These are phyloP conservation scores for Auricularia cornea DNA, from an alignment of 768 basidiomycete genomes.

Conservation along the genomic window DNA sequence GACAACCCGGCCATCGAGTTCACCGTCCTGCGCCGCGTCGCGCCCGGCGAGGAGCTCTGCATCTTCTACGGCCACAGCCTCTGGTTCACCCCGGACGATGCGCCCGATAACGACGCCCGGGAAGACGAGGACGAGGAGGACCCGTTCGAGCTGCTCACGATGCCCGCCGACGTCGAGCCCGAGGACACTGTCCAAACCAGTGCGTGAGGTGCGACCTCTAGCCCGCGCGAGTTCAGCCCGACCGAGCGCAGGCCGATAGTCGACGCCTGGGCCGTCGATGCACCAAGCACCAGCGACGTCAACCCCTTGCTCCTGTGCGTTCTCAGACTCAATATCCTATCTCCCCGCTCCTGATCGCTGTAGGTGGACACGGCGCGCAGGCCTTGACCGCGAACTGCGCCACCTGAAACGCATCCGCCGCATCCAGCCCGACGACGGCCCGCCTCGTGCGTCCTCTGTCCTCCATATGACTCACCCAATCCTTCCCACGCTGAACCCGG, in stretches of 20 bases:
- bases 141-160: slow-evolving; percentile 57
- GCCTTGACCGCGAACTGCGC: slow-evolving; percentile 52
- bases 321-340: neutral
- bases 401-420: slow-evolving; percentile 65
- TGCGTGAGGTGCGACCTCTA: slow-evolving; percentile 9
- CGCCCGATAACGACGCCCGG: neutral
- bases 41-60: slow-evolving; percentile 22
- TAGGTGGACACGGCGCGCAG: slow-evolving; percentile 64
- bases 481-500: neutral
- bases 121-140: slow-evolving; percentile 10
- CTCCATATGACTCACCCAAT: neutral
- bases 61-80: slow-evolving; percentile 31
- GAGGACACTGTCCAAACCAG: slow-evolving; percentile 11
- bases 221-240: neutral
- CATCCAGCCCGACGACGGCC: neutral
- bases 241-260: slow-evolving; percentile 30
- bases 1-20: slow-evolving; percentile 15
- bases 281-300: slow-evolving; percentile 52
- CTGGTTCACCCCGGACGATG: slow-evolving; percentile 48
- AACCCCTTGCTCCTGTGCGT: slow-evolving; percentile 55
- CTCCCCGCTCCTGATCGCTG: neutral
- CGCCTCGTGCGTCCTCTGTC: neutral
- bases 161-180: slow-evolving; percentile 35
- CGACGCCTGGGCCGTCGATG: slow-evolving; percentile 69
- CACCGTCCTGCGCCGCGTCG: slow-evolving; percentile 18